Evolutionary conservation across 2,329 filamentous ascomycete genomes (phyloP).

Genomic region (Fusarium decemcellulare): DNA sequence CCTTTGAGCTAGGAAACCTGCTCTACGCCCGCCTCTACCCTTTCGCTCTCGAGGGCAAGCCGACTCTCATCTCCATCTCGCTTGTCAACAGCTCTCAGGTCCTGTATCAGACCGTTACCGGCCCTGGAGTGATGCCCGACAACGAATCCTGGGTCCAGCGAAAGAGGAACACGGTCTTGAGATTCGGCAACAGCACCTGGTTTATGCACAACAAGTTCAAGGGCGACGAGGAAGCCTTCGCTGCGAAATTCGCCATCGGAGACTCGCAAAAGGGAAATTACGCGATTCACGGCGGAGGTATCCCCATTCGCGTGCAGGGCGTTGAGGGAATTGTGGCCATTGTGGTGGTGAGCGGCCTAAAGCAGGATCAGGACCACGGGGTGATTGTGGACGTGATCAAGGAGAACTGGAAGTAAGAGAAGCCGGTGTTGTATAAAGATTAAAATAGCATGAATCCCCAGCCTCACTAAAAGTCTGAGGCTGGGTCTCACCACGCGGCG

Average conservation of each 20-base stretch:
- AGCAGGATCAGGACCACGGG: conserved; percentile 83
- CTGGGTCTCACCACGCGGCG: too few relatives aligned
- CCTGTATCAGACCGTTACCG: conserved; percentile 79
- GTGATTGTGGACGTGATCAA: conserved; percentile 79
- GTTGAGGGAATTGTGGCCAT: conserved; percentile 84
- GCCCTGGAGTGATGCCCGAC: conserved; percentile 78
- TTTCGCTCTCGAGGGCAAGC: conserved; percentile 54
- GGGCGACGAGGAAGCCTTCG: conserved; percentile 76
- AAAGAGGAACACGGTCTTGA: conserved; percentile 79
- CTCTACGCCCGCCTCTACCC: conserved; percentile 74
- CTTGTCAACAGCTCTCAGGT: conserved; percentile 71
- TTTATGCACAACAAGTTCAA: conserved; percentile 77
- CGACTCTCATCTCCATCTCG: conserved; percentile 75
- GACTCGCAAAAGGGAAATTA: conserved; percentile 71
- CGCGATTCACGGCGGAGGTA: conserved; percentile 84
- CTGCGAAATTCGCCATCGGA: conserved; percentile 74
- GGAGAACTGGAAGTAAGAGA: conserved; percentile 59
- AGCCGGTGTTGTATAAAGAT: not conserved
- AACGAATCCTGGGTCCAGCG: conserved; percentile 79
- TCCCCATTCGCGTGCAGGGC: conserved; percentile 79
- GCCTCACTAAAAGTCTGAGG: not conserved
- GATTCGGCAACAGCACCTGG: conserved; percentile 81
- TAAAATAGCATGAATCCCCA: not conserved
- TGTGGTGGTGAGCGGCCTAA: conserved; percentile 82
- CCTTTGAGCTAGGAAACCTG: conserved; percentile 75